Evolutionary conservation across 23 red algal species (phyloP).

Genomic region (Gracilariopsis chorda): DNA sequence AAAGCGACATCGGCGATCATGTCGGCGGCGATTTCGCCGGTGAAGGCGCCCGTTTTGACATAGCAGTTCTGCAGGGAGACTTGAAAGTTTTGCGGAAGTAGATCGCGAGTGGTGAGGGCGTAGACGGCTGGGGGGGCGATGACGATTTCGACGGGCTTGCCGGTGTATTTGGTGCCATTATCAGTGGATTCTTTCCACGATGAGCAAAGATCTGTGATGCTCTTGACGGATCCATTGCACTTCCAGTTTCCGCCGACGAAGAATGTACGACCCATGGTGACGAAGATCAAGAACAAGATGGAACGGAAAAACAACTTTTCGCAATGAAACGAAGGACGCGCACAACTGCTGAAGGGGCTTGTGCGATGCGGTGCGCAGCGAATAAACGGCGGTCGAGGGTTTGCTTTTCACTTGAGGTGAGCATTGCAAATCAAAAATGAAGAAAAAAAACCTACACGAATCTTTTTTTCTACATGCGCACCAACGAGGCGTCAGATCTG

Average conservation of each 20-base stretch:
- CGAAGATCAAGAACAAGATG: too few relatives aligned
- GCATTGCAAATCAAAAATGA: too few relatives aligned
- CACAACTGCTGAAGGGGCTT: too few relatives aligned
- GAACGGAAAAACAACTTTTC: too few relatives aligned
- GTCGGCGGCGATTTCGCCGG: conserved; percentile 87
- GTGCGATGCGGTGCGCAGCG: too few relatives aligned
- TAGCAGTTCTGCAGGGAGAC: conserved; percentile 84
- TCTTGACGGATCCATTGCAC: conserved; percentile 81
- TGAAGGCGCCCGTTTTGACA: conserved; percentile 76
- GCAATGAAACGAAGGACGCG: too few relatives aligned
- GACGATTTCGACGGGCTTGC: conserved; percentile 74
- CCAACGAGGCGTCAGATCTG: conserved; percentile 6
- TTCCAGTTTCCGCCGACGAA: conserved; percentile 99
- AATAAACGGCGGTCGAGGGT: too few relatives aligned
- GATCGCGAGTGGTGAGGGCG: conserved; percentile 41
- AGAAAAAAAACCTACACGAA: too few relatives aligned
- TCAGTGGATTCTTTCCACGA: conserved; percentile 51
- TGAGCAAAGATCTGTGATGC: conserved; percentile 65
- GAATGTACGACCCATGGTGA: conserved; percentile 83
- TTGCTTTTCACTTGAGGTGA: too few relatives aligned
- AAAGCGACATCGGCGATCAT: conserved; percentile 78
- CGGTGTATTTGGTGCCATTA: conserved; percentile 67
- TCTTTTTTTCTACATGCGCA: too few relatives aligned
- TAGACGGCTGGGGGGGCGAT: conserved; percentile 75
- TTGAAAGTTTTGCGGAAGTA: conserved; percentile 68